Percentiles rank a stretch among this genome's conserved stretches.
These are phyloP conservation scores for Trichomonas tenax DNA, from an alignment of 208 protist species.

Conservation along the genomic window DNA sequence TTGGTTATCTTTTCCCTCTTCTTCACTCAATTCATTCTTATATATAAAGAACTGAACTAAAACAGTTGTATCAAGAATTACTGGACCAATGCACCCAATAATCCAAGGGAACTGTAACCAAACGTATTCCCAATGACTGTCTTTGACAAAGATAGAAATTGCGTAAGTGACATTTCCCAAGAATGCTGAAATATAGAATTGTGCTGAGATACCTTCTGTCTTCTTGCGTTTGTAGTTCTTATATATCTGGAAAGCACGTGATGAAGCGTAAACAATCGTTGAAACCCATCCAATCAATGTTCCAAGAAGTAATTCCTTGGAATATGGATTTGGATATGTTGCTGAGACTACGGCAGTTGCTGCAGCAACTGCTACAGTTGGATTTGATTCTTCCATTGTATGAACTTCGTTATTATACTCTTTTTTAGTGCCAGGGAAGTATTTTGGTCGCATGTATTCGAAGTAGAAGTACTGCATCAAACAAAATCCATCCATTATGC, in stretches of 20 bases:
- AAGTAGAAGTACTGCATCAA: background rate
- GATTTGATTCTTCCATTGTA: background rate
- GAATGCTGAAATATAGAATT: background rate
- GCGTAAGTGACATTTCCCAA: background rate
- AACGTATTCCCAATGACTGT: background rate
- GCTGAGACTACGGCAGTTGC: background rate
- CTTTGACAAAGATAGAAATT: background rate
- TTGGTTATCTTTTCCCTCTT: no score
- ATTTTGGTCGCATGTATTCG: background rate
- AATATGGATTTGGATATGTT: background rate
- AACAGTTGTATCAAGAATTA: background rate
- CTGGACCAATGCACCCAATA: background rate
- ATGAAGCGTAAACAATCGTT: background rate
- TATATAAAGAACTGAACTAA: background rate
- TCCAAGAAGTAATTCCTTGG: background rate
- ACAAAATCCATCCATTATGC: background rate
- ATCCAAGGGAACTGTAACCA: background rate
- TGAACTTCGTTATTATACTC: background rate
- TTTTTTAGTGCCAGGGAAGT: background rate
- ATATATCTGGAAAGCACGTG: background rate
- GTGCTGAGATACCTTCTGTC: background rate
- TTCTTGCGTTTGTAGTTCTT: background rate
- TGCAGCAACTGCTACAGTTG: background rate
- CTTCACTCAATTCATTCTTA: no score
- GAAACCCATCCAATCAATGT: background rate